Percentiles rank a stretch among this genome's conserved stretches.
Conservation (phyloP, 176 grass and related monocot species). For the Stipa capillata region DNA sequence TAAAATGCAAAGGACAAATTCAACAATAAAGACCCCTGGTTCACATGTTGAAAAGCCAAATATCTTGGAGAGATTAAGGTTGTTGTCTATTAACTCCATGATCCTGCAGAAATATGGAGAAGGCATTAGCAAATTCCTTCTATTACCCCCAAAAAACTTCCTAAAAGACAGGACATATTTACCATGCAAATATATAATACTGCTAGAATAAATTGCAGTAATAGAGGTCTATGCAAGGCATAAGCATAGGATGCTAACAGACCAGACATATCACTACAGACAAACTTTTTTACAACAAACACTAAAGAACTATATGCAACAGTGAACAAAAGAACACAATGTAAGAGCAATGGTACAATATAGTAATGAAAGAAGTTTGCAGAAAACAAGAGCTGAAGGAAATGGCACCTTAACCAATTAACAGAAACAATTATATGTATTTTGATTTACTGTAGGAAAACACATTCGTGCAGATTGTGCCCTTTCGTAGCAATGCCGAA, state of each 20-base stretch:
- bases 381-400: background rate
- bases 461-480: no score
- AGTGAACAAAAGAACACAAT: background rate
- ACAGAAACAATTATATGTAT: background rate
- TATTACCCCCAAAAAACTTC: background rate
- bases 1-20: constrained; percentile 67
- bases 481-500: no score
- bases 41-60: constrained; percentile 69
- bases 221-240: background rate
- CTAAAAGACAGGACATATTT: background rate
- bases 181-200: background rate
- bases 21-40: constrained; percentile 63
- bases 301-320: background rate
- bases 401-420: background rate
- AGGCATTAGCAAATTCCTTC: constrained; percentile 15
- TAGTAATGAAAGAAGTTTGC: background rate
- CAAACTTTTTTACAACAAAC: background rate
- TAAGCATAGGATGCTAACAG: background rate
- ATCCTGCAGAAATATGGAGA: constrained; percentile 53
- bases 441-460: background rate
- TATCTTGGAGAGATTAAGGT: constrained; percentile 58
- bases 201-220: background rate
- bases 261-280: background rate
- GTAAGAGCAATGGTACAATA: background rate
- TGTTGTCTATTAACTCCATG: constrained; percentile 60